Base-by-base conservation (phyloP, 2,329 filamentous ascomycete species). In the Ilyonectria robusta region DNA sequence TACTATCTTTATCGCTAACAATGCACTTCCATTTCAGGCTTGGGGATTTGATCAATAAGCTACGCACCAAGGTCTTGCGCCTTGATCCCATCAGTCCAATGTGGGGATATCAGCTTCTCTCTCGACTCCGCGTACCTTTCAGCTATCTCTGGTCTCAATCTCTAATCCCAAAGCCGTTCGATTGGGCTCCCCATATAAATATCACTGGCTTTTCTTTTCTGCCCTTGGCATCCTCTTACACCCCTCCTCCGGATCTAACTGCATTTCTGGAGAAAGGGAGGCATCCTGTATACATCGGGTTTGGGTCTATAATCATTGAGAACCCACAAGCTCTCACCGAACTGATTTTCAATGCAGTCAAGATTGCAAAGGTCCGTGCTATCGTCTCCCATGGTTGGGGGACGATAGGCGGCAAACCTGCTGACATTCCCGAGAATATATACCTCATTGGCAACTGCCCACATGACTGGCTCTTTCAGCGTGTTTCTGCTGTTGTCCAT, bases 91-190 rank as follows among this genome's bases (percentile, higher is more conserved):
- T 94, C 62, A 91, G 88, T 70, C 84, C 89, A 11, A 85, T 92
- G 68, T 91, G 88, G 82, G 92, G 89, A 11, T 90, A 90, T 11
- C 88, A 89, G 13, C 87, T 93, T 78, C 80, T 92, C 3, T 84
- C 87, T n/a, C 85, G 89, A 19, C 79, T 93, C 23, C 84, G 84
- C 23, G 84, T 93, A 6, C 91, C 92, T 0, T 90, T 88, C 71
- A 92, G 90, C 0, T 94, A 94, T 72, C 90, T 91, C 72, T 93
- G 92, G 91, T 91, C 90, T 0, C 86, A 89, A 3, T 84, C 88
- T 2, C 78, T 92, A 19, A 89, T 92, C 17, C 86, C 89, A 0
- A 92, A 91, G 71, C 90, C 90, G 0, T 79, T 81, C 4, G 90
- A 92, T 70, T 92, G 90, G 90, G 85, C 81, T 4, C 75, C 81